phyloP scores from a whole-genome alignment of 148 eudicot genomes.

The Nyssa sinensis region DNA sequence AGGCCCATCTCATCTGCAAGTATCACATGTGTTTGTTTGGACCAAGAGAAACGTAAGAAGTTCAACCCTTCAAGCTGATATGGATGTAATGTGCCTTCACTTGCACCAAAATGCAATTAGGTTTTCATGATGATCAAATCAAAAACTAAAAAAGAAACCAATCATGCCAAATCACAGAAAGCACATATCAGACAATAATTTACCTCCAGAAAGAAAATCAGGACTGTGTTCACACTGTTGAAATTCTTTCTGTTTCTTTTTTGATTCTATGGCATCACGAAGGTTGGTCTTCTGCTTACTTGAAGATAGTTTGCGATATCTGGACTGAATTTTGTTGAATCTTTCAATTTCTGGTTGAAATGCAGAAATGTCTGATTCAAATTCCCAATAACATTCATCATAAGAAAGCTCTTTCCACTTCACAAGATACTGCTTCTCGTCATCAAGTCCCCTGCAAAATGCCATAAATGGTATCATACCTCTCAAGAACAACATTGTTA shows the following conservation, averaged over 20 bases:
- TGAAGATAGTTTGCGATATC: slow-evolving; percentile 48
- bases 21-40: slow-evolving; percentile 94
- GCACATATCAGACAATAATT: not conserved
- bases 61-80: slow-evolving; percentile 98
- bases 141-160: not conserved
- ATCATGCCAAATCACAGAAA: not conserved
- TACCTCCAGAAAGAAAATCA: slow-evolving; percentile 81
- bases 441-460: slow-evolving; percentile 59
- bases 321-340: slow-evolving; percentile 55
- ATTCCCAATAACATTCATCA: slow-evolving; percentile 97
- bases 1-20: slow-evolving; percentile 99
- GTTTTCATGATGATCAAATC: not conserved
- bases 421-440: slow-evolving; percentile 84
- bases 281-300: slow-evolving; percentile 49
- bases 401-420: slow-evolving; percentile 88
- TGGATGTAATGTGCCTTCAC: slow-evolving; percentile 86
- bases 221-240: slow-evolving; percentile 88
- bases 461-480: not conserved
- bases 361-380: slow-evolving; percentile 74
- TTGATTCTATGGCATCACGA: slow-evolving; percentile 54
- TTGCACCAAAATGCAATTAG: slow-evolving; percentile 14
- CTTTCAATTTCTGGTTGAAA: slow-evolving; percentile 76
- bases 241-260: slow-evolving; percentile 74
- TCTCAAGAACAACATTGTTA: not conserved
- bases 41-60: slow-evolving; percentile 93